Percentiles rank a stretch among this genome's conserved stretches.
phyloP scores from a whole-genome alignment of 1,284 basidiomycete genomes.

The Marasmius fiardii region DNA sequence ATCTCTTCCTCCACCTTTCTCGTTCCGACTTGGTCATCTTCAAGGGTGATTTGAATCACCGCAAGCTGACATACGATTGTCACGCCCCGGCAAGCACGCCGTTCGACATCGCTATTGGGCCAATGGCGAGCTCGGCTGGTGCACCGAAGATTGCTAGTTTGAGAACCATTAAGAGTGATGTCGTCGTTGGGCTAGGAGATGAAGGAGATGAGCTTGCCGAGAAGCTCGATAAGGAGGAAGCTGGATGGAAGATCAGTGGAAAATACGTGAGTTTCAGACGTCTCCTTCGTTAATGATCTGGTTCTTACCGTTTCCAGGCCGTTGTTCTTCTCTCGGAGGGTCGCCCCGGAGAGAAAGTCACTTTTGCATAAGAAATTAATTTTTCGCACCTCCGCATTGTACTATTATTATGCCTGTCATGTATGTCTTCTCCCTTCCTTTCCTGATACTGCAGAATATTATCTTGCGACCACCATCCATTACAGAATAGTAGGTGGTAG shows the following conservation, averaged over 20 bases:
- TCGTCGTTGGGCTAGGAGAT: slow-evolving; percentile 68
- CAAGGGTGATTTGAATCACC: slow-evolving; percentile 95
- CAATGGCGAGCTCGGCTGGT: slow-evolving; percentile 86
- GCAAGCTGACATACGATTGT: slow-evolving; percentile 91
- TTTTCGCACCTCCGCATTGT: background rate
- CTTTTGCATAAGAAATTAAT: slow-evolving; percentile 70
- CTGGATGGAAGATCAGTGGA: slow-evolving; percentile 96
- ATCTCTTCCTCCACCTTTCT: slow-evolving; percentile 91
- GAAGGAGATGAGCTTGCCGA: slow-evolving; percentile 76
- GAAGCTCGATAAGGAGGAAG: slow-evolving; percentile 81
- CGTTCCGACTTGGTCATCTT: slow-evolving; percentile 92
- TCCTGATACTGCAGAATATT: background rate
- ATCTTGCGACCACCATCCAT: no score
- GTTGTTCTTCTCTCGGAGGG: slow-evolving; percentile 85
- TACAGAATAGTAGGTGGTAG: background rate
- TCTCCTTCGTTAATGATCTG: background rate
- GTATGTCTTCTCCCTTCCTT: background rate
- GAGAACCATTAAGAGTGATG: slow-evolving; percentile 87
- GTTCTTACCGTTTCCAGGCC: slow-evolving; percentile 45
- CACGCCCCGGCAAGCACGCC: slow-evolving; percentile 89
- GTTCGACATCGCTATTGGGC: slow-evolving; percentile 90
- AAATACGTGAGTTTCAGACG: slow-evolving; percentile 72
- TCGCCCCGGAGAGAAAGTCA: slow-evolving; percentile 78
- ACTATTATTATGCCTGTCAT: slow-evolving; percentile 1
- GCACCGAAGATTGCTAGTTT: slow-evolving; percentile 86